These are phyloP conservation scores for Ochetophila trinervis DNA, from an alignment of 306 rosid species.

Conservation along the genomic window DNA sequence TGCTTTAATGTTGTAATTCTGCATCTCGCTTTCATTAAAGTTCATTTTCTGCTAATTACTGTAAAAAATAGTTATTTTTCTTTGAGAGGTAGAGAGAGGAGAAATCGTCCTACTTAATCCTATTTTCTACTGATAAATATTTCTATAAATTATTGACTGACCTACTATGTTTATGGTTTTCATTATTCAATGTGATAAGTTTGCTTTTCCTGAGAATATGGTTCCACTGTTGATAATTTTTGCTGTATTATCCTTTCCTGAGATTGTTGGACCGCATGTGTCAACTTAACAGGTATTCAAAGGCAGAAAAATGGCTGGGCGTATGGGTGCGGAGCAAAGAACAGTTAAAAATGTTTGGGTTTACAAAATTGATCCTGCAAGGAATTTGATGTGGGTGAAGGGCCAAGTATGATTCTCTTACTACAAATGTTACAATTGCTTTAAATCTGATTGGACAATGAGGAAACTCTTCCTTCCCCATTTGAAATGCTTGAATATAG, in stretches of 20 bases:
- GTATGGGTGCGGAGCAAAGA: constrained; percentile 89
- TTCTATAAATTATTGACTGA: neutral
- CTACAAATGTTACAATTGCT: neutral
- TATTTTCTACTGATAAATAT: neutral
- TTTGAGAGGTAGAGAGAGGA: too few relatives aligned
- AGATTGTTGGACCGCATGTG: constrained; percentile 3
- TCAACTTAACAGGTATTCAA: constrained; percentile 61
- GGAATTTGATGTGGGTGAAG: constrained; percentile 89
- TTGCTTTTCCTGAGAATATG: too few relatives aligned
- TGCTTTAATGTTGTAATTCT: too few relatives aligned
- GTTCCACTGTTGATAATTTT: neutral
- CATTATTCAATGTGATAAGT: neutral
- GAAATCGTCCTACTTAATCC: too few relatives aligned
- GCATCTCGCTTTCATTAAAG: too few relatives aligned
- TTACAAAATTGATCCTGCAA: constrained; percentile 88
- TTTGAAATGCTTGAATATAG: neutral
- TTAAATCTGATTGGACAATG: constrained; percentile 9
- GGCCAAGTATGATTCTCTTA: constrained; percentile 72
- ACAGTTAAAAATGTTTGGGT: constrained; percentile 94
- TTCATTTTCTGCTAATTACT: too few relatives aligned
- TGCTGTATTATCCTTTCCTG: neutral
- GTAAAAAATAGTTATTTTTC: too few relatives aligned
- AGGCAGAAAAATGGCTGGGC: constrained; percentile 87
- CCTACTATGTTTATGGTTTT: neutral
- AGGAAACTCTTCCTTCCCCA: neutral